Percentiles rank a stretch among this genome's conserved stretches.
Evolutionary conservation across 306 rosid genomes (phyloP).

Genomic region (Prunus salicina): DNA sequence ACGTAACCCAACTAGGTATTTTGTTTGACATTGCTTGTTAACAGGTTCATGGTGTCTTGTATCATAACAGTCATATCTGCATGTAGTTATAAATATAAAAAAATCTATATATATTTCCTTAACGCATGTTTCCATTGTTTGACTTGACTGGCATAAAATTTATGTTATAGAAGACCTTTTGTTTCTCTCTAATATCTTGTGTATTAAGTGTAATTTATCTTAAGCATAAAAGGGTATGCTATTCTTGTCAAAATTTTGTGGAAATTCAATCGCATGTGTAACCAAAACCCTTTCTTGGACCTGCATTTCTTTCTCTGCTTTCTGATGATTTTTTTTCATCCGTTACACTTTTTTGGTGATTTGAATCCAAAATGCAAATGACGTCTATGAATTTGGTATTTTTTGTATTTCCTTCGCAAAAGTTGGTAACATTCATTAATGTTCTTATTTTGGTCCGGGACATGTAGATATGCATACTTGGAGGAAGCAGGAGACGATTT

Average conservation of each 20-base stretch:
- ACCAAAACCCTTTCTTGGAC: too few species aligned
- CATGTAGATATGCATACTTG: slow-evolving; percentile 71
- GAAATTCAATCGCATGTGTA: too few species aligned
- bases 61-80: background rate
- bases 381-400: background rate
- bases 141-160: background rate
- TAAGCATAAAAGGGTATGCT: background rate
- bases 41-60: background rate
- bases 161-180: background rate
- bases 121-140: background rate
- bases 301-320: background rate
- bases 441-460: slow-evolving; percentile 5
- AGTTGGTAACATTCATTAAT: background rate
- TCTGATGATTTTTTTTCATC: too few species aligned
- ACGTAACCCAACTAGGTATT: slow-evolving; percentile 84
- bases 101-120: too few species aligned
- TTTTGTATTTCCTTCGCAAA: background rate
- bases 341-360: background rate
- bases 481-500: slow-evolving; percentile 80
- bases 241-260: background rate
- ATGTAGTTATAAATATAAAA: background rate
- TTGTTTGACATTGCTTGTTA: slow-evolving; percentile 10
- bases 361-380: background rate
- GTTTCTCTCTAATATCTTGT: background rate
- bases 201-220: background rate